Base-by-base conservation (phyloP, 1,284 basidiomycete genomes). In the Ceratobasidium sp. region DNA sequence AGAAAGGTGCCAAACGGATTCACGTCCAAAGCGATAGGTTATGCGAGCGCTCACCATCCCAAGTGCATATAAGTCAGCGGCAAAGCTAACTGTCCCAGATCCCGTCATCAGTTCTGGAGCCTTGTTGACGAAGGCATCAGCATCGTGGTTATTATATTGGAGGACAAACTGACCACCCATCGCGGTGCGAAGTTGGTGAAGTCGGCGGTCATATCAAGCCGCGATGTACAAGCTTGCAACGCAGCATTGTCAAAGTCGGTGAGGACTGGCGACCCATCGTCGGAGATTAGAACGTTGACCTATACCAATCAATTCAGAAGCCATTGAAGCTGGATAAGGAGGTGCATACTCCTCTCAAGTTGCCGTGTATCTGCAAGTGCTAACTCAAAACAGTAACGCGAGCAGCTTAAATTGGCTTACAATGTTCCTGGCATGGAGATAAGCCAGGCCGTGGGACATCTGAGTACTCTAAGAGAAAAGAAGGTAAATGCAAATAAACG, bases 21-120 rank as follows among this genome's bases (percentile, higher is more conserved):
- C n/a, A n/a, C n/a, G n/a, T n/a, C n/a, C n/a, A n/a, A n/a, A n/a
- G n/a, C n/a, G n/a, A n/a, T n/a, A n/a, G n/a, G n/a, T n/a, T n/a
- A n/a, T n/a, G n/a, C n/a, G n/a, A 41, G 11, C 19, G 22, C 44
- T 11, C 27, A 63, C 62, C 62, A 63, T 63, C 11, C 62, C 62
- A 14, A 63, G 62, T 5, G 62, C 44, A 50, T 48, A 63, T 33
- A 63, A 22, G 19, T 63, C 62, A 8, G 62, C 24, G 2, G 44
- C 22, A 3, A 24, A 11, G 29, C 27, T 63, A 3, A 17, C 47
- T 19, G 19, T 22, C 8, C 5, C 24, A 27, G 1, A 1, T 5
- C 45, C 62, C 3, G 27, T 7, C n/a, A 63, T 17, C 44, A 63
- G 14, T 14, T 63, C 62, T 1, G 62, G 62, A 8, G 62, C 41